A percentile compares a stretch with the other conserved stretches of the same genome.
Conservation (phyloP, 1,139 yeast genomes). For the Yamadazyma conglobata region DNA sequence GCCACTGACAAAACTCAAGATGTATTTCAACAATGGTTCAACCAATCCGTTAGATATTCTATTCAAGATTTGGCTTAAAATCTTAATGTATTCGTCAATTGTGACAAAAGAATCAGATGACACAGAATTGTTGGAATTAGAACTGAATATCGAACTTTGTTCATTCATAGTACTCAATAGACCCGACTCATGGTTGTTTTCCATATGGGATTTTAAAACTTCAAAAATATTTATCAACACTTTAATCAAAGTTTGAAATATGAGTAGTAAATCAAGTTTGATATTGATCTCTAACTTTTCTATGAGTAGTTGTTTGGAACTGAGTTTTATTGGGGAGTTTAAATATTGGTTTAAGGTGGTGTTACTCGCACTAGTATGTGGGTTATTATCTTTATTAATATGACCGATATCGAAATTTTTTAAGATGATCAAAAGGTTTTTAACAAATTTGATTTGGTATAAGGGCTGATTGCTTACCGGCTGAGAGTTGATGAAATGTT, state of each 20-base stretch:
- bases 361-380: slow-evolving; percentile 10
- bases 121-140: slow-evolving; percentile 23
- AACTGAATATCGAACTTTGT: slow-evolving; percentile 34
- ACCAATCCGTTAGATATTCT: slow-evolving; percentile 34
- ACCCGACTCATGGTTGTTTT: slow-evolving; percentile 10
- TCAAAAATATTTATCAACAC: slow-evolving; percentile 29
- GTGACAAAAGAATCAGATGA: slow-evolving; percentile 26
- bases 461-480: slow-evolving; percentile 20
- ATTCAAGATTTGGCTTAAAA: slow-evolving; percentile 27
- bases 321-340: slow-evolving; percentile 39
- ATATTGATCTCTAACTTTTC: slow-evolving; percentile 47
- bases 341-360: slow-evolving; percentile 16
- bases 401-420: slow-evolving; percentile 43
- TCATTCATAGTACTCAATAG: slow-evolving; percentile 11
- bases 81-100: slow-evolving; percentile 32
- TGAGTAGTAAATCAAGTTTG: slow-evolving; percentile 38
- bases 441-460: slow-evolving; percentile 35
- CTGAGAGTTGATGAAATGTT: slow-evolving; percentile 13
- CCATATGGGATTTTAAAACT: slow-evolving; percentile 20
- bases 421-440: slow-evolving; percentile 31
- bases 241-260: slow-evolving; percentile 35
- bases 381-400: slow-evolving; percentile 7
- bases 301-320: slow-evolving; percentile 40
- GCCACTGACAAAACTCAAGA: slow-evolving; percentile 30
- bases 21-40: slow-evolving; percentile 36